Evolutionary conservation across 2,329 filamentous ascomycete genomes (phyloP), one percentile per base, ranked within the genome.

Genomic region (Talaromyces piceae): DNA sequence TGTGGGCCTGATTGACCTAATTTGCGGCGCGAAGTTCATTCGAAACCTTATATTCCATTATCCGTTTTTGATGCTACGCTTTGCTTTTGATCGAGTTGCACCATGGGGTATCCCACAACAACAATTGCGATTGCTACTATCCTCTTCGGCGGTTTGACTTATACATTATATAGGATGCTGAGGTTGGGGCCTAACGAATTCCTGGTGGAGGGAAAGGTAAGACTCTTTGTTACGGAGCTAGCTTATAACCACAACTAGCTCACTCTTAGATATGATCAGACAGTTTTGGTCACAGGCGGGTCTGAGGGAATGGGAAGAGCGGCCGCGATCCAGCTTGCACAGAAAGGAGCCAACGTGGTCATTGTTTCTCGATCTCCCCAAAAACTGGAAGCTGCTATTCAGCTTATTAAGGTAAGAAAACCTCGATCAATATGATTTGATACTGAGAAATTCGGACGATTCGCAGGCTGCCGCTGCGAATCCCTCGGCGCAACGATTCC

Each of bases 241-340:
- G 37, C 8, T 31, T 18, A 18, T 23, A 8, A 26, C 8, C 33
- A 22, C 9, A 41, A 22, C 23, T 2, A 30, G 30, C 47, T 50
- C 41, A 31, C 20, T 28, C 3, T 16, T 18, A 6, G 25, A 26
- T 16, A 11, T n/a, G 20, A 51, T 8, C 59, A 95, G 90, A 95
- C 91, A 2, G 78, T 94, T 48, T 76, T 97, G 50, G 76, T 98
- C 48, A 98, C 93, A 0, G 93, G 93, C 44, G 90, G 85, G 27
- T 96, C 93, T 0, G 88, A 96, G 64, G 93, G 93, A 52, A 88
- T 96, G 86, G 93, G 93, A 54, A 82, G 84, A 59, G 82, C 82
- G 47, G 81, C 84, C 18, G 90, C 85, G 4, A 77, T 81, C 47
- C 78, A 90, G 58, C 81, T 98, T 41, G 80, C 91, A 2, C 74